Percentiles rank a stretch among this genome's conserved stretches.
Conservation (phyloP, 2,329 filamentous ascomycete genomes). For the Neonectria punicea region DNA sequence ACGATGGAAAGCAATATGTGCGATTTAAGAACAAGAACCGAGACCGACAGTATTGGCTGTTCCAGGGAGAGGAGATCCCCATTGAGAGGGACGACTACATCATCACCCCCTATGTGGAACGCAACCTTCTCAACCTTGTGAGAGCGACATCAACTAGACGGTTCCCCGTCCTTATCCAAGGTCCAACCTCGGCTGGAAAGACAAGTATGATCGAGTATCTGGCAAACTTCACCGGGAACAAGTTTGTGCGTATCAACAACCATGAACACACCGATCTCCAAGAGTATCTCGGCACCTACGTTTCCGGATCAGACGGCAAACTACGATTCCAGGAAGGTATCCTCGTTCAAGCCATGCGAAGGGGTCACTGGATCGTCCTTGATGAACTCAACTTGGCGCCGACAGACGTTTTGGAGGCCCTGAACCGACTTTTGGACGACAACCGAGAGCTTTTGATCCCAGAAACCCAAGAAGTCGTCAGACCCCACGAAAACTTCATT, state of each 20-base stretch:
- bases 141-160: constrained; percentile 90
- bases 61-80: constrained; percentile 72
- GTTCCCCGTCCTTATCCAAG: constrained; percentile 95
- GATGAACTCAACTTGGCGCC: constrained; percentile 97
- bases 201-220: constrained; percentile 99
- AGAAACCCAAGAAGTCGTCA: constrained; percentile 93
- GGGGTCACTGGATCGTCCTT: constrained; percentile 97
- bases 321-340: constrained; percentile 93
- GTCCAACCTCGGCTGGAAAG: constrained; percentile 96
- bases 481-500: constrained; percentile 95
- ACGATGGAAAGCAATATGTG: constrained; percentile 81
- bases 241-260: constrained; percentile 98
- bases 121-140: constrained; percentile 93
- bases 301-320: constrained; percentile 86
- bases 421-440: constrained; percentile 95
- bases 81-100: constrained; percentile 91
- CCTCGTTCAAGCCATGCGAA: constrained; percentile 88
- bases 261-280: constrained; percentile 99
- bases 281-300: constrained; percentile 95
- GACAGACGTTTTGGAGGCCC: constrained; percentile 93
- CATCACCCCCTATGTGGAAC: constrained; percentile 92
- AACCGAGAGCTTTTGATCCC: constrained; percentile 96
- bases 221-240: constrained; percentile 95
- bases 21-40: constrained; percentile 74
- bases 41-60: constrained; percentile 87